Base-by-base conservation (phyloP, 2,329 filamentous ascomycete species). In the Boeremia exigua region DNA sequence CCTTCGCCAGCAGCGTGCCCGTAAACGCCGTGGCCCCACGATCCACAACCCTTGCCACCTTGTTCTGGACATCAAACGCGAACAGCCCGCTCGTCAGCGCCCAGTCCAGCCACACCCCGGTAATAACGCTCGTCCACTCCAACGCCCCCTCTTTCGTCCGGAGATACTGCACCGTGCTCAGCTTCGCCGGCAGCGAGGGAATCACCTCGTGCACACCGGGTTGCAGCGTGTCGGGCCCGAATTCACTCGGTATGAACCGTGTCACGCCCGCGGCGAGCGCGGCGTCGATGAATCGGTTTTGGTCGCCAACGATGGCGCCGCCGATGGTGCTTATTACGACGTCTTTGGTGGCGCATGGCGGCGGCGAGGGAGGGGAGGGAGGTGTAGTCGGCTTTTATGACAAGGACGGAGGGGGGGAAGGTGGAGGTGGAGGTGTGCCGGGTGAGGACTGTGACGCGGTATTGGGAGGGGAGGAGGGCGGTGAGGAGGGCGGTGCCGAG, bases 181-280 rank as follows among this genome's bases (percentile, higher is more conserved):
- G 6, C n/a, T 34, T 34, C 5, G 32, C 32, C 11, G 32, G 12
- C 32, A 34, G 32, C 5, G 32, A 14, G 5, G 32, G 7, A 12
- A 34, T 34, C 6, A 34, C n/a, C 11, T 34, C 12, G 32, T 34
- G 32, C 11, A 14, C 12, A 5, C 5, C 32, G 6, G 32, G 6
- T 7, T 34, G 6, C 15, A 23, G 28, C 10, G 36, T 63, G 48
- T 78, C 65, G 34, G 63, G 62, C 48, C 74, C 74, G 57, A 71
- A 78, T 48, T 77, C 75, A 7, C 66, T 65, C 4, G 75, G 75
- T 30, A 78, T 65, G 58, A 77, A 70, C 15, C 72, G 65, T 37
- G 65, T 62, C 7, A 77, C 74, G 12, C 73, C 71, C 2, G 73
- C 72, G 6, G 67, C 63, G 38, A 75, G 59, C 23, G 74, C 64